Percentiles rank a stretch among this genome's conserved stretches.
Evolutionary conservation across 345 rosid species (phyloP).

Genomic region (Gossypium turneri): DNA sequence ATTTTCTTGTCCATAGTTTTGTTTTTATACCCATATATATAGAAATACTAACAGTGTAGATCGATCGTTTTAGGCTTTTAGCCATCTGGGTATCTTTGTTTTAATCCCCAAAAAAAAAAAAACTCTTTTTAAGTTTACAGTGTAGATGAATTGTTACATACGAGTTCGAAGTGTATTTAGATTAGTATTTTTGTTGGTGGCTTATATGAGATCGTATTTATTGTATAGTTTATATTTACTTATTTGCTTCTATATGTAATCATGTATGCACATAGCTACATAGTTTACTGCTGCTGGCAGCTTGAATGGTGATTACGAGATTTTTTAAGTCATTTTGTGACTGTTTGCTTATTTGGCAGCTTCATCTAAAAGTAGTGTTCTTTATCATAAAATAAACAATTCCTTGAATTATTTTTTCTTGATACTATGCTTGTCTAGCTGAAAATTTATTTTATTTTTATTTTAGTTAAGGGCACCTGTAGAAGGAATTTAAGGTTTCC

Average conservation of each 20-base stretch:
- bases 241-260: background rate
- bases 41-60: too few relatives aligned
- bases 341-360: conserved; percentile 23
- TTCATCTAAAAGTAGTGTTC: conserved; percentile 32
- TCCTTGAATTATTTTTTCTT: too few relatives aligned
- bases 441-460: too few relatives aligned
- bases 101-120: background rate
- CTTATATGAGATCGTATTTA: background rate
- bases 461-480: too few relatives aligned
- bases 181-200: background rate
- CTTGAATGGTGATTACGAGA: background rate
- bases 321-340: background rate
- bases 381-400: too few relatives aligned
- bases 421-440: too few relatives aligned
- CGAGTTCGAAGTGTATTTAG: background rate
- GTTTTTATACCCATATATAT: too few relatives aligned
- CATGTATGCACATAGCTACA: background rate
- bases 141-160: background rate
- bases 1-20: too few relatives aligned
- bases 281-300: background rate
- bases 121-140: background rate
- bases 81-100: conserved; percentile 19
- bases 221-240: background rate
- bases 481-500: conserved; percentile 32
- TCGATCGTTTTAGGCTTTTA: conserved; percentile 16